phyloP scores from a whole-genome alignment of 441 rosid species.

The Syzygium syzygioides region DNA sequence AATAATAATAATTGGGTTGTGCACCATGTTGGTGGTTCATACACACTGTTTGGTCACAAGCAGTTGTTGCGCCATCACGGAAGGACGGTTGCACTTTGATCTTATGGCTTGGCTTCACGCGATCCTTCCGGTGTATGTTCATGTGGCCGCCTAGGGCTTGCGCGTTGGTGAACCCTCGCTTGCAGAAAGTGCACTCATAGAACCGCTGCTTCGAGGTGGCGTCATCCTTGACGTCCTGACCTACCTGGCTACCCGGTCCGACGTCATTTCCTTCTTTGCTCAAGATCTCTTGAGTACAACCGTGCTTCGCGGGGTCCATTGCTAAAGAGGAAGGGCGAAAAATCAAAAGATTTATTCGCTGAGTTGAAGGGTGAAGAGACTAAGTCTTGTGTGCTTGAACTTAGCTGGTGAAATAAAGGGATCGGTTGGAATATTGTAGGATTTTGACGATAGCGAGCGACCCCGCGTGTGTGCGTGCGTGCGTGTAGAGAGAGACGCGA shows the following conservation, averaged over 20 bases:
- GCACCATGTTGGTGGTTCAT: background rate
- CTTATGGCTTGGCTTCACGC: conserved; percentile 25
- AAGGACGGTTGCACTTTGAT: background rate
- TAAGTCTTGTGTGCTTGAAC: background rate
- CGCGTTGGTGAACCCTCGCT: conserved; percentile 76
- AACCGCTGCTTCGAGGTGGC: conserved; percentile 23
- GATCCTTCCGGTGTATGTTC: conserved; percentile 63
- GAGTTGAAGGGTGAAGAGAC: background rate
- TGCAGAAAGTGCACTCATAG: conserved; percentile 66
- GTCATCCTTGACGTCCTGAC: conserved; percentile 16
- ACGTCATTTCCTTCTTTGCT: conserved; percentile 12
- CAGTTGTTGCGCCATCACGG: background rate
- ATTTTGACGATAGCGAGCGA: background rate
- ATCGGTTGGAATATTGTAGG: background rate
- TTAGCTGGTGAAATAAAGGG: background rate
- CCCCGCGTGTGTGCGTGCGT: background rate
- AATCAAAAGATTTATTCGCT: background rate
- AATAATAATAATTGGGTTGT: conserved; percentile 4
- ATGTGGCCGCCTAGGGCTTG: conserved; percentile 90
- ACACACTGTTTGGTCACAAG: background rate
- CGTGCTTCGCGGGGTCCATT: conserved; percentile 27
- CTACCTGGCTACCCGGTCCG: background rate
- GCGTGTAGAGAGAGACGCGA: background rate
- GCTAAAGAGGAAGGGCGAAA: background rate
- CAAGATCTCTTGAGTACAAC: conserved; percentile 14